Evolutionary conservation across 805 yeast species (phyloP).

Genomic region (Metschnikowia kunwiensis): DNA sequence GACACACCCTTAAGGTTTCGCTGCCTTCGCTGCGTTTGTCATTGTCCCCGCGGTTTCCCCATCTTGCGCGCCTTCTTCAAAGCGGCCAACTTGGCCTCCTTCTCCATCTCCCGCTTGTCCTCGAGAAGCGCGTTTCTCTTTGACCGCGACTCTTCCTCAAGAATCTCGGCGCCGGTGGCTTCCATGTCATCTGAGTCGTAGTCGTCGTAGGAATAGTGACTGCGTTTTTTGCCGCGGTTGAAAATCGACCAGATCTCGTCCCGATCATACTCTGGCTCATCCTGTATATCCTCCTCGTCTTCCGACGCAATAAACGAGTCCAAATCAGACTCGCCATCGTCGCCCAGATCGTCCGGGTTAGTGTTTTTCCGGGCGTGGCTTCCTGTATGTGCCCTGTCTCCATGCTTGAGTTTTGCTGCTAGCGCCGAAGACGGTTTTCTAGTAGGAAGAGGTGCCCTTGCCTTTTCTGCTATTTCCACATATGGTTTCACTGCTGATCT

Average conservation of each 20-base stretch:
- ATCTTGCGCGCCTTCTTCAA: conserved; percentile 32
- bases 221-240: conserved; percentile 57
- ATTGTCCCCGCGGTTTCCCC: not conserved
- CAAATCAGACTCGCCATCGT: conserved; percentile 44
- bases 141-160: conserved; percentile 77
- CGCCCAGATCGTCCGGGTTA: conserved; percentile 15
- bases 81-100: conserved; percentile 48
- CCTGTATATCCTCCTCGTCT: conserved; percentile 24
- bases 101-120: conserved; percentile 66
- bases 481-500: not conserved
- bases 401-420: conserved; percentile 38
- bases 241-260: conserved; percentile 90
- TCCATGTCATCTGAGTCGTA: conserved; percentile 75
- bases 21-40: too few species aligned
- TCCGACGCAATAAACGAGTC: conserved; percentile 56
- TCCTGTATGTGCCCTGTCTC: too few species aligned
- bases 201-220: conserved; percentile 46
- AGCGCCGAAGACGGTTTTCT: conserved; percentile 60
- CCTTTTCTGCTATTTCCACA: not conserved
- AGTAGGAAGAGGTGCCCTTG: conserved; percentile 35
- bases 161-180: conserved; percentile 85
- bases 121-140: conserved; percentile 68
- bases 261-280: conserved; percentile 56
- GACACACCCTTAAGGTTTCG: too few species aligned
- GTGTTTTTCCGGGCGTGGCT: conserved; percentile 7